These are phyloP conservation scores for Rhizopus arrhizus DNA, from an alignment of 371 early-diverging fungal genomes.

Conservation along the genomic window DNA sequence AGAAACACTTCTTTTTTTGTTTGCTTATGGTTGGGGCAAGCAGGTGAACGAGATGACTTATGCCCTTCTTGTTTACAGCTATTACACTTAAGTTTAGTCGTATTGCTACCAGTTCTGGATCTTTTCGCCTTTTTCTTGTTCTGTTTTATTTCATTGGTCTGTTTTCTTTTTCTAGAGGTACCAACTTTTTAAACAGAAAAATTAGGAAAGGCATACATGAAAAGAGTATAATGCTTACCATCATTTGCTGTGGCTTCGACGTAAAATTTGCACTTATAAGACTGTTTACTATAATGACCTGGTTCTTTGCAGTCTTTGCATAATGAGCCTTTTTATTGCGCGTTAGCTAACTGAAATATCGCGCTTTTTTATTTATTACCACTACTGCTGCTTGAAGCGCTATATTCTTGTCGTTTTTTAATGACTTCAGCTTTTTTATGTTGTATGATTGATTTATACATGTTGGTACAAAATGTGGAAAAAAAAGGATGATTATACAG, in stretches of 20 bases:
- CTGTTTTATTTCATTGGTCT: neutral
- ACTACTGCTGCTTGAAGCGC: no score
- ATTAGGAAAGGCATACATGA: slow-evolving; percentile 3
- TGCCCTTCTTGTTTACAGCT: neutral
- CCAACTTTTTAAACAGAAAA: slow-evolving; percentile 2
- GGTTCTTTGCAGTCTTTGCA: slow-evolving; percentile 4
- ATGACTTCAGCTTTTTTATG: no score
- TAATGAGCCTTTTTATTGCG: no score
- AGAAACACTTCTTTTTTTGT: slow-evolving; percentile 8
- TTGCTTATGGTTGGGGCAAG: neutral
- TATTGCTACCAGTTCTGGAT: neutral
- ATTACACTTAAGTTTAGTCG: neutral
- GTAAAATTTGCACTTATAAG: slow-evolving; percentile 3
- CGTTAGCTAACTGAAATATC: no score
- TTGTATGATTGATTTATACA: no score
- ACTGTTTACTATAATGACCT: neutral
- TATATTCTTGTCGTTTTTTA: no score
- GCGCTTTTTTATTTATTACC: no score
- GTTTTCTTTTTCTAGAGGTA: slow-evolving; percentile 7
- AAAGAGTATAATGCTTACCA: slow-evolving; percentile 1
- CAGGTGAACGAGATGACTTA: slow-evolving; percentile 6
- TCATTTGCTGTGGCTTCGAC: neutral
- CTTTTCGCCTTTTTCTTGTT: slow-evolving; percentile 2
- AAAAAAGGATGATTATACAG: no score
- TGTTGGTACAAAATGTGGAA: no score